phyloP scores from a whole-genome alignment of 2,329 filamentous ascomycete species.

The Chrysosporium queenslandicum region DNA sequence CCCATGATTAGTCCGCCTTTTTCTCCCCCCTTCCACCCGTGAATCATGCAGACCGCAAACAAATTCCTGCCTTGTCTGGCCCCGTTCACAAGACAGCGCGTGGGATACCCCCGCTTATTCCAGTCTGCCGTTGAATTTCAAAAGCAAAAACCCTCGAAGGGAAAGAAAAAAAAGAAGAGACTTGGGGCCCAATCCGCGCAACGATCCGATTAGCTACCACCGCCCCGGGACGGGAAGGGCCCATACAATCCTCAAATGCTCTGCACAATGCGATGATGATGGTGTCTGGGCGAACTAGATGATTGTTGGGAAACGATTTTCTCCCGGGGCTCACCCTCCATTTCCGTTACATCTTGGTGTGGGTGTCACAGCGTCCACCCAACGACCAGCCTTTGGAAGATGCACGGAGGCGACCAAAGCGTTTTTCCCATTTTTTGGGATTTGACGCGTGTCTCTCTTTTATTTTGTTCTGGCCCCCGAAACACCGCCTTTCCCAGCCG shows the following conservation, averaged over 20 bases:
- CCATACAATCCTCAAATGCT: background rate
- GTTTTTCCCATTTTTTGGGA: background rate
- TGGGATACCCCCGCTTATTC: conserved; percentile 1
- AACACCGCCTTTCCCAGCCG: too few relatives aligned
- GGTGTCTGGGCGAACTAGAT: too few relatives aligned
- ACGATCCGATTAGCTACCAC: conserved; percentile 10
- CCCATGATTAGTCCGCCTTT: background rate
- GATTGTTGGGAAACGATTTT: too few relatives aligned
- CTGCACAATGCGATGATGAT: background rate
- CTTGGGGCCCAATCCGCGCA: background rate
- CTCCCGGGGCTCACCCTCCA: too few relatives aligned
- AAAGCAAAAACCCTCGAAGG: too few relatives aligned
- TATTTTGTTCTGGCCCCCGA: too few relatives aligned
- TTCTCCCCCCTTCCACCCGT: background rate
- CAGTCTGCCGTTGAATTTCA: background rate
- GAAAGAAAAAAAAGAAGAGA: too few relatives aligned
- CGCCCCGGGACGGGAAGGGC: conserved; percentile 1
- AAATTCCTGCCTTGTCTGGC: background rate
- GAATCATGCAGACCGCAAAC: background rate
- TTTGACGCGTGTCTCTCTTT: background rate
- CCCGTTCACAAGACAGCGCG: too few relatives aligned
- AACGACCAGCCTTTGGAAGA: background rate
- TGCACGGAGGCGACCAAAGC: too few relatives aligned
- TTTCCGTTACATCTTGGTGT: too few relatives aligned
- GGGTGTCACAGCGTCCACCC: background rate